These are phyloP conservation scores for Chytriomyces confervae DNA, from an alignment of 192 early-diverging fungal species.

Conservation along the genomic window DNA sequence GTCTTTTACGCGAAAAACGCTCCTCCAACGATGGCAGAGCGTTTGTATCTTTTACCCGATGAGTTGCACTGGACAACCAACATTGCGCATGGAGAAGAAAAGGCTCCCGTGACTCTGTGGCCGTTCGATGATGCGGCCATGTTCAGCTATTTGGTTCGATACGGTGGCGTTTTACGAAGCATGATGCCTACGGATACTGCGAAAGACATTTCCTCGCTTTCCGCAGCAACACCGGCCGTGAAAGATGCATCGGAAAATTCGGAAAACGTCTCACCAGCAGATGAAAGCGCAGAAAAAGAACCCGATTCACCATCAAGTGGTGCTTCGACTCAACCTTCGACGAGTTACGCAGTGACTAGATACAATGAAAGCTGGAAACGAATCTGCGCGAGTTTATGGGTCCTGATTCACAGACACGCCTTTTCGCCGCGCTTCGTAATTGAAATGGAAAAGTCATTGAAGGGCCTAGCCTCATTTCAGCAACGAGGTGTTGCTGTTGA, in stretches of 20 bases:
- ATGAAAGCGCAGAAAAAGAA: no score
- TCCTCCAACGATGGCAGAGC: not conserved
- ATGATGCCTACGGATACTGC: conserved; percentile 4
- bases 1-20: conserved; percentile 20
- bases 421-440: conserved; percentile 22
- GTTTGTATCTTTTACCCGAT: conserved; percentile 15
- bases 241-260: no score
- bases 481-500: not conserved
- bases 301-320: no score
- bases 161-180: not conserved
- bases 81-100: not conserved
- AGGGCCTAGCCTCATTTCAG: conserved; percentile 8
- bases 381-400: conserved; percentile 26
- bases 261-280: no score
- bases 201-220: not conserved
- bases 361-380: conserved; percentile 20
- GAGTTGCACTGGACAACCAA: conserved; percentile 28
- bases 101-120: conserved; percentile 1
- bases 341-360: not conserved
- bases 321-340: not conserved
- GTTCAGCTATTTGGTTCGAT: conserved; percentile 21
- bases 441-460: not conserved
- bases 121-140: conserved; percentile 35
- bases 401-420: conserved; percentile 16
- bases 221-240: no score